phyloP scores from a whole-genome alignment of 768 basidiomycete species.

The Kwoniella sp. region DNA sequence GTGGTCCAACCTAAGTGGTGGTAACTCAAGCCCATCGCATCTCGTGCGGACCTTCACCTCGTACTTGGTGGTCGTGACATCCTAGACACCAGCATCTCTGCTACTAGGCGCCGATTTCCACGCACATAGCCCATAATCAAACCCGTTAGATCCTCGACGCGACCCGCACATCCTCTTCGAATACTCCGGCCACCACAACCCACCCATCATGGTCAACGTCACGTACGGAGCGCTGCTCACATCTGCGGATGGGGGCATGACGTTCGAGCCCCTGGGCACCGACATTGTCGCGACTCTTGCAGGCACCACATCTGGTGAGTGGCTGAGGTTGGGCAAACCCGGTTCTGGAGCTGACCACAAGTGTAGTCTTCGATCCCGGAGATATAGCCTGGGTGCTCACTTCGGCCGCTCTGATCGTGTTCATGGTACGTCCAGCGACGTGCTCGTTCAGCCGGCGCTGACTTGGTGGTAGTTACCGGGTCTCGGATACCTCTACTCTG shows the following conservation, averaged over 20 bases:
- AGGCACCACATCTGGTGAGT: conserved; percentile 22
- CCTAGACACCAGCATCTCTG: no score
- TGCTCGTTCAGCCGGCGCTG: not conserved
- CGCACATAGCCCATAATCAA: no score
- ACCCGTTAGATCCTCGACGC: no score
- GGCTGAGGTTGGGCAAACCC: not conserved
- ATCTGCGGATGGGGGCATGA: conserved; percentile 8
- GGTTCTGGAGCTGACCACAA: not conserved
- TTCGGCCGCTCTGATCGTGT: conserved; percentile 38
- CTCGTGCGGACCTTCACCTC: no score
- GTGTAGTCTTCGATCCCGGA: conserved; percentile 38
- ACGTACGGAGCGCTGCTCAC: conserved; percentile 26
- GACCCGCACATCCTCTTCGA: no score
- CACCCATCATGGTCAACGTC: conserved; percentile 32
- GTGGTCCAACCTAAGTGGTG: no score
- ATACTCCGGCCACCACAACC: no score
- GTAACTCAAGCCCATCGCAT: no score
- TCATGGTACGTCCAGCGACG: conserved; percentile 34
- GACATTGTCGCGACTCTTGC: conserved; percentile 25
- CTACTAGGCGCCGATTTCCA: no score
- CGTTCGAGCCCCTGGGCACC: conserved; percentile 29
- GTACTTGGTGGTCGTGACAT: no score
- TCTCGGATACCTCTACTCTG: conserved; percentile 62
- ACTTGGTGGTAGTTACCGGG: conserved; percentile 29
- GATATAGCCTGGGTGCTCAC: conserved; percentile 40